Percentiles rank a stretch among this genome's conserved stretches.
Evolutionary conservation across 23 red algal genomes (phyloP).

Genomic region (Agarophyton chilense): DNA sequence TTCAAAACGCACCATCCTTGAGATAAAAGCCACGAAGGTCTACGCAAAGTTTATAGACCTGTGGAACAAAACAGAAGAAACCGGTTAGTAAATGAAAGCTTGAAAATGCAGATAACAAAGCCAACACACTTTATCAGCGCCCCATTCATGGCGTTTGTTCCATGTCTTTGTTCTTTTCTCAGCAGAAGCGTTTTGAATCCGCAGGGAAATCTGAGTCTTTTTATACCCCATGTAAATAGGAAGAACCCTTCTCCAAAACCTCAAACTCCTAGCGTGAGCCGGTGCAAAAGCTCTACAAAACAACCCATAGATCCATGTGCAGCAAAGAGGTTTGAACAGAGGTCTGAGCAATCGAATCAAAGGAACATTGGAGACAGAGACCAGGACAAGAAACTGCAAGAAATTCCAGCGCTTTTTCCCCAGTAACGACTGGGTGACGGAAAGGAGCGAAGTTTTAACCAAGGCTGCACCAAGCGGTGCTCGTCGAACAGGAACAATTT

Average conservation of each 20-base stretch:
- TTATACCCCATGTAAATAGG: conserved; percentile 87
- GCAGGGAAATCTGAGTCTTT: conserved; percentile 68
- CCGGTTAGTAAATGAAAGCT: too few species aligned
- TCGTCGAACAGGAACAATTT: not conserved
- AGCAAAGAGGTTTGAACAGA: conserved; percentile 28
- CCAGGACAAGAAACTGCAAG: conserved; percentile 39
- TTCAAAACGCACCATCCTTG: conserved; percentile 75
- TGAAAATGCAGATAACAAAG: not conserved
- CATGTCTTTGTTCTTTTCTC: conserved; percentile 53
- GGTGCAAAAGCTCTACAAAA: not conserved
- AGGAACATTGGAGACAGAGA: conserved; percentile 17
- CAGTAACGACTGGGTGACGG: conserved; percentile 45
- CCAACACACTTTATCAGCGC: conserved; percentile 54
- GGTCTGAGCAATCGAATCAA: not conserved
- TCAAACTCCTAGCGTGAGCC: conserved; percentile 61
- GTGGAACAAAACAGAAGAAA: not conserved
- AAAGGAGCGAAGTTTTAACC: not conserved
- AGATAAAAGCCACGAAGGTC: conserved; percentile 91
- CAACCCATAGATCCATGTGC: conserved; percentile 24
- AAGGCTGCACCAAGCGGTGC: not conserved
- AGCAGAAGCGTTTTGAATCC: conserved; percentile 16
- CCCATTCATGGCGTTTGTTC: conserved; percentile 86
- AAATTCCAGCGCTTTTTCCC: conserved; percentile 29
- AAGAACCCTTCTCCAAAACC: conserved; percentile 89
- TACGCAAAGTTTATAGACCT: conserved; percentile 67